A percentile compares a stretch with the other conserved stretches of the same genome.
phyloP scores from a whole-genome alignment of 176 grass and related monocot species.

The Rhynchospora tenuis region DNA sequence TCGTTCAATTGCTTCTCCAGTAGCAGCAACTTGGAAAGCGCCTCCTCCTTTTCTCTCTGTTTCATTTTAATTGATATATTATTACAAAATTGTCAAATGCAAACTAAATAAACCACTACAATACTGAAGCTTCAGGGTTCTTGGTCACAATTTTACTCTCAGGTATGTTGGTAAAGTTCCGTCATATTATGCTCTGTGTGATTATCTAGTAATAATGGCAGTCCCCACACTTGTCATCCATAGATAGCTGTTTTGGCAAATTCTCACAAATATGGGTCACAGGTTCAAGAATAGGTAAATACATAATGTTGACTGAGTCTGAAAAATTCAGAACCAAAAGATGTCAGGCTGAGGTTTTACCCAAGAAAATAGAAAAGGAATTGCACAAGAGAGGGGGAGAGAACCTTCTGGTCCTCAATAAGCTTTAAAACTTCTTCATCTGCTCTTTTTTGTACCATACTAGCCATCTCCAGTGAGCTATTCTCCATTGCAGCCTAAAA shows the following conservation, averaged over 20 bases:
- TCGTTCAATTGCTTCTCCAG: constrained; percentile 73
- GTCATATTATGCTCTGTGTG: background rate
- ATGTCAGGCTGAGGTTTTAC: background rate
- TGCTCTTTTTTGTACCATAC: constrained; percentile 21
- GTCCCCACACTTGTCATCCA: background rate
- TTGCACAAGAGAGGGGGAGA: background rate
- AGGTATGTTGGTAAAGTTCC: background rate
- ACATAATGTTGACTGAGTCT: background rate
- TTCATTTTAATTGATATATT: background rate
- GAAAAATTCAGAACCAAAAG: background rate
- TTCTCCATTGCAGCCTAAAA: constrained; percentile 27
- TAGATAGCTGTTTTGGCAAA: background rate
- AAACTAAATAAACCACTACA: background rate
- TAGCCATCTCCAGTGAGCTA: constrained; percentile 15
- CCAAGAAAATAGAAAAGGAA: background rate
- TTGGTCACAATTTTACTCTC: background rate
- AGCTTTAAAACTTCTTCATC: constrained; percentile 15
- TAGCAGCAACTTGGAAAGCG: constrained; percentile 67
- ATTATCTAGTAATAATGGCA: background rate
- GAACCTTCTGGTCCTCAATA: constrained; percentile 21
- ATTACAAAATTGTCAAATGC: background rate
- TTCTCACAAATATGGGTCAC: background rate
- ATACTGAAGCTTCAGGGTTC: background rate
- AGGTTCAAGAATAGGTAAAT: background rate
- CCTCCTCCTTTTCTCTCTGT: constrained; percentile 93